Conservation (phyloP, 1,139 yeast genomes). For the Scheffersomyces lignicola region DNA sequence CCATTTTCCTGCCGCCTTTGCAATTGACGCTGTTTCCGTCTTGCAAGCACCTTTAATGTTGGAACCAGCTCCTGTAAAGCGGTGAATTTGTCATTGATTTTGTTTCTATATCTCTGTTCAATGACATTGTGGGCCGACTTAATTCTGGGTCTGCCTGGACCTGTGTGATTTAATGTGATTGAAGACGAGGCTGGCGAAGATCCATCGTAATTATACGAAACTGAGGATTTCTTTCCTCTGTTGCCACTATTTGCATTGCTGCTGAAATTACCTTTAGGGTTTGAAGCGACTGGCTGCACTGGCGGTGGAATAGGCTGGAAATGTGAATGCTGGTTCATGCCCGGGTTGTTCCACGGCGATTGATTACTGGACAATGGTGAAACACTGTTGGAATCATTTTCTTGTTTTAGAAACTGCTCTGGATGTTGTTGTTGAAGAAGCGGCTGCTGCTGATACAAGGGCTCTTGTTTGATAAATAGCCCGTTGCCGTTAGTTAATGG, state of each 20-base stretch:
- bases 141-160: slow-evolving; percentile 15
- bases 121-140: slow-evolving; percentile 46
- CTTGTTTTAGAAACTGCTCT: slow-evolving; percentile 1
- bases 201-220: slow-evolving; percentile 2
- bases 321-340: neutral
- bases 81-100: slow-evolving; percentile 45
- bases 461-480: slow-evolving; percentile 1
- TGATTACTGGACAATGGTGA: slow-evolving; percentile 3
- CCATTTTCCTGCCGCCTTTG: slow-evolving; percentile 7
- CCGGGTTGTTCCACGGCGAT: slow-evolving; percentile 1
- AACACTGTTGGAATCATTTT: neutral
- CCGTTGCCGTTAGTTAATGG: slow-evolving; percentile 1
- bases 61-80: slow-evolving; percentile 45
- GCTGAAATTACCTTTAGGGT: neutral
- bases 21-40: slow-evolving; percentile 18
- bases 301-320: slow-evolving; percentile 5
- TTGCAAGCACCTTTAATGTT: slow-evolving; percentile 34
- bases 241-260: neutral
- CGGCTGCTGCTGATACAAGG: neutral
- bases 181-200: slow-evolving; percentile 9
- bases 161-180: neutral
- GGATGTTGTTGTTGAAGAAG: slow-evolving; percentile 2
- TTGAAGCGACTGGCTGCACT: neutral
- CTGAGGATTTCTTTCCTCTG: slow-evolving; percentile 3
- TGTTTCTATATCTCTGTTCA: slow-evolving; percentile 47